These are phyloP conservation scores for Colletotrichum neosansevieriae DNA, from an alignment of 2,329 filamentous ascomycete genomes.

Conservation along the genomic window DNA sequence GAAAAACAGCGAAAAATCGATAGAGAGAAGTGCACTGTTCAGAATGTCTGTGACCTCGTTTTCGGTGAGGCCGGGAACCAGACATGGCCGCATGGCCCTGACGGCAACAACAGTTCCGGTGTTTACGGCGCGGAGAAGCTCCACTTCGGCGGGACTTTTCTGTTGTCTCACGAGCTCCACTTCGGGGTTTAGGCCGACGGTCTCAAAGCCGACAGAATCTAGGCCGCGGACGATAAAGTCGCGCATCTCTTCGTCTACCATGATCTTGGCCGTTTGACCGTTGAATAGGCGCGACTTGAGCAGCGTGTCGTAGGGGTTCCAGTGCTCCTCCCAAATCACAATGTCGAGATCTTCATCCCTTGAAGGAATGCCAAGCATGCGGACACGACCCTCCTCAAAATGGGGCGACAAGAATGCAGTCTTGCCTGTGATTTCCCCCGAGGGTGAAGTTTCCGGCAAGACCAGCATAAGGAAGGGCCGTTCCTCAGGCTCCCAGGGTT, in stretches of 20 bases:
- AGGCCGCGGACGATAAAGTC: slow-evolving; percentile 73
- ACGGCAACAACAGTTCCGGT: slow-evolving; percentile 73
- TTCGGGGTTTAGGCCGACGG: slow-evolving; percentile 64
- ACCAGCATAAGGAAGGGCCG: slow-evolving; percentile 73
- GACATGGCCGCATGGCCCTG: slow-evolving; percentile 65
- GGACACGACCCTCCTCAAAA: slow-evolving; percentile 71
- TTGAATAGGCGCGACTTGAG: slow-evolving; percentile 56
- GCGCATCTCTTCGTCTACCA: slow-evolving; percentile 74
- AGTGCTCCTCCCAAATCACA: slow-evolving; percentile 73
- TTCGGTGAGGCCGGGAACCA: slow-evolving; percentile 69
- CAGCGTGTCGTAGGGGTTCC: slow-evolving; percentile 71
- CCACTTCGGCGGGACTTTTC: slow-evolving; percentile 68
- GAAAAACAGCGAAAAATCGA: slow-evolving; percentile 70
- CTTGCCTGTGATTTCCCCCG: slow-evolving; percentile 61
- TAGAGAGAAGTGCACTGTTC: slow-evolving; percentile 65
- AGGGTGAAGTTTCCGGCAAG: slow-evolving; percentile 55
- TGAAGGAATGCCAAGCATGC: slow-evolving; percentile 69
- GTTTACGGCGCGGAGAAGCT: slow-evolving; percentile 71
- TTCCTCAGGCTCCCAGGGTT: slow-evolving; percentile 74
- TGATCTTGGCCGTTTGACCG: slow-evolving; percentile 55
- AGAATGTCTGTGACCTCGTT: slow-evolving; percentile 68
- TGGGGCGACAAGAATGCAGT: slow-evolving; percentile 70
- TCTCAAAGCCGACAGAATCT: slow-evolving; percentile 64
- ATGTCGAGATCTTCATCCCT: slow-evolving; percentile 62
- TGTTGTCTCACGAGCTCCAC: slow-evolving; percentile 70